Conservation (phyloP, 257 asterid species). For the Cynanchum wilfordii region DNA sequence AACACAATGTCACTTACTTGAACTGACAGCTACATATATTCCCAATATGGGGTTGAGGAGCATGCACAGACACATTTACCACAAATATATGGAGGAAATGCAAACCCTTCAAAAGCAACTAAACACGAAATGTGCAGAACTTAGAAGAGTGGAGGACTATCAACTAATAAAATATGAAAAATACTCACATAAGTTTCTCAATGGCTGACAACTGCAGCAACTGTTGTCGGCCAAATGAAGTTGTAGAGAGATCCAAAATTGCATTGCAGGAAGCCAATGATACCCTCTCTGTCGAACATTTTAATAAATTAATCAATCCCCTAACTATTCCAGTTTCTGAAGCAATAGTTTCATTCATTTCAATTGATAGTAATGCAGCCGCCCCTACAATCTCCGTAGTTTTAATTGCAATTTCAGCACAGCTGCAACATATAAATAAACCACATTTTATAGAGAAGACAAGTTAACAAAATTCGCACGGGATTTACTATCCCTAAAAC, state of each 20-base stretch:
- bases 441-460: neutral
- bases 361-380: constrained; percentile 49
- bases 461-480: neutral
- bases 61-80: neutral
- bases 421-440: constrained; percentile 20
- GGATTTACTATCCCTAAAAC: neutral
- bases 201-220: constrained; percentile 44
- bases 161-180: neutral
- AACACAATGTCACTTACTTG: neutral
- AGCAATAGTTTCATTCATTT: constrained; percentile 53
- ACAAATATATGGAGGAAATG: neutral
- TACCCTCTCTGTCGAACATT: constrained; percentile 30
- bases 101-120: neutral
- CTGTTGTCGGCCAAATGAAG: constrained; percentile 46
- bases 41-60: neutral
- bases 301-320: constrained; percentile 44
- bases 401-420: constrained; percentile 43
- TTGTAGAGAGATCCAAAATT: constrained; percentile 59
- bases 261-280: constrained; percentile 65
- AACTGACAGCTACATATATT: neutral
- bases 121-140: neutral
- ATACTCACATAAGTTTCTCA: constrained; percentile 58
- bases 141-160: neutral
- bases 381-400: constrained; percentile 56
- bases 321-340: constrained; percentile 43